Base-by-base conservation (phyloP, 208 protist species). In the Leishmania major region DNA sequence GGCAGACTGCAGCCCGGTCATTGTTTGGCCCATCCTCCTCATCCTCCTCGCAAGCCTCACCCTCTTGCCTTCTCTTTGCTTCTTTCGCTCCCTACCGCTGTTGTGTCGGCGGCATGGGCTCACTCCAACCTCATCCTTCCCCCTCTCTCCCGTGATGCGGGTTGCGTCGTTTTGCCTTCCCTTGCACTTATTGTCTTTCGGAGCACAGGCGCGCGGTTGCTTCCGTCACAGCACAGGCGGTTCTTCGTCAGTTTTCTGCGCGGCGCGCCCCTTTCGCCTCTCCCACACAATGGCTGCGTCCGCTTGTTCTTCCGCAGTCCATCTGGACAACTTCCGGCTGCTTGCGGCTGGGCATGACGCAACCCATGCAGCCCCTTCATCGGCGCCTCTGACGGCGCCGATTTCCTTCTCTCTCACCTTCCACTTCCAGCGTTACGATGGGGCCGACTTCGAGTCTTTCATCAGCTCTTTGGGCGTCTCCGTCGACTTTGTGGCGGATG, bases 401-500 rank as follows among this genome's bases (percentile, higher is more conserved):
- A 59, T 79, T 49, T 49, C 40, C 59, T 79, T 79, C 59, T 64
- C n/a, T 15, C 28, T 67, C 1, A 40, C 43, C 13, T 71, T 79
- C 60, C 59, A 70, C 11, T 67, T 51, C 28, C 28, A 40, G 6
- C 53, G 49, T 17, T 3, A 28, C 64, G 73, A 31, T 10, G 60
- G 37, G 69, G 2, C 15, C 57, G 45, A 49, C 40, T 10, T 51
- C 10, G 37, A n/a, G 31, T 13, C 31, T 28, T n/a, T 40, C 73
- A 59, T 62, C 49, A 15, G 31, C 35, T 28, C n/a, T 22, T 47
- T 81, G 57, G 49, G 43, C 37, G 81, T 73, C 6, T 35, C 77
- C 10, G 71, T 85, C 49, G 77, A 81, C 47, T 95, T 90, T 83
- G 80, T 90, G 31, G 87, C 90, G 11, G 92, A 95, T 78, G 77